These are phyloP conservation scores for Xanthoparmelia taractica DNA, from an alignment of 495 filamentous ascomycete genomes.

Conservation along the genomic window DNA sequence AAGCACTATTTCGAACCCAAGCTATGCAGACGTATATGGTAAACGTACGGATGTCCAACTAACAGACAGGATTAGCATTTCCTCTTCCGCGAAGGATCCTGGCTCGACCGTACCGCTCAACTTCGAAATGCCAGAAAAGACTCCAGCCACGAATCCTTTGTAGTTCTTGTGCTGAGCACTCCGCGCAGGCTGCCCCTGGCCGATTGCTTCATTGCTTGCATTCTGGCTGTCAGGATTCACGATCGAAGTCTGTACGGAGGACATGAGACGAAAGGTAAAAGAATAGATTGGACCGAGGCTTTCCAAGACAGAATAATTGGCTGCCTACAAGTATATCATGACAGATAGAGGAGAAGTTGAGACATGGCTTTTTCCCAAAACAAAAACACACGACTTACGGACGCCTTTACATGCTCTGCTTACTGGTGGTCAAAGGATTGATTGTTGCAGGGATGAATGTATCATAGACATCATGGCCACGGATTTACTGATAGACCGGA, in stretches of 20 bases:
- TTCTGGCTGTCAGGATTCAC: conserved; percentile 19
- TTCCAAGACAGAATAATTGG: not conserved
- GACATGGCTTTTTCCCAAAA: not conserved
- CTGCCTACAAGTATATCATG: conserved; percentile 1
- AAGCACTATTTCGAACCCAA: conserved; percentile 41
- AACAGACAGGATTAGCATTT: conserved; percentile 9
- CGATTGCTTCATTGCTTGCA: conserved; percentile 20
- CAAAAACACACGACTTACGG: no score
- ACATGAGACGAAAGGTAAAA: conserved; percentile 6
- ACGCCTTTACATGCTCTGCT: not conserved
- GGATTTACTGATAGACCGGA: not conserved
- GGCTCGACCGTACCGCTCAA: conserved; percentile 55
- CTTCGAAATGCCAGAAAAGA: conserved; percentile 91
- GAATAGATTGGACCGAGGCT: not conserved
- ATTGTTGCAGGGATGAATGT: not conserved
- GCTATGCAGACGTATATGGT: not conserved
- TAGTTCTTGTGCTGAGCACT: conserved; percentile 44
- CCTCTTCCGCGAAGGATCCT: not conserved
- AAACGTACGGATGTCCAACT: conserved; percentile 61
- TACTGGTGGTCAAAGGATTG: not conserved
- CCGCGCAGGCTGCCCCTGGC: conserved; percentile 20
- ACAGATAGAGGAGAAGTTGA: not conserved
- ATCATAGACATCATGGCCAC: conserved; percentile 3
- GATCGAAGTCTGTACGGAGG: conserved; percentile 15
- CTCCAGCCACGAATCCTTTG: conserved; percentile 88